A percentile compares a stretch with the other conserved stretches of the same genome.
phyloP scores from a whole-genome alignment of 208 protist genomes.

The Acanthamoeba royreba region DNA sequence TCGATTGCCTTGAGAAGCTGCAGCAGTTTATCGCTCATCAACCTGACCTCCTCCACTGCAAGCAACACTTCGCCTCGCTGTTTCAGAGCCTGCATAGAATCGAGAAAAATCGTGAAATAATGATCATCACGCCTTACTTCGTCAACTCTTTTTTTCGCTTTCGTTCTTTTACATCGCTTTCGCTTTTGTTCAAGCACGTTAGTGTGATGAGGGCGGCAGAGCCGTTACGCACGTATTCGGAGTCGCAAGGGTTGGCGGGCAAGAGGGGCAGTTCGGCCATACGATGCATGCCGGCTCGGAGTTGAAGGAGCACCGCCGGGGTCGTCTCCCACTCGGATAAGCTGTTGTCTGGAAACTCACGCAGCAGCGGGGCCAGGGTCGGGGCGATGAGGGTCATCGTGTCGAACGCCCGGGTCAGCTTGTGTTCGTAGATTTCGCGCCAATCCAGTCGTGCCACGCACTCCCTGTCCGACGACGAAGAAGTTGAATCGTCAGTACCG shows the following conservation, averaged over 20 bases:
- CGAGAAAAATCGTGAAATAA: not conserved
- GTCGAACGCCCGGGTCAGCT: not conserved
- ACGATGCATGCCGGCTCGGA: not conserved
- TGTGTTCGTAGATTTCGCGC: not conserved
- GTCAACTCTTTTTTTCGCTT: not conserved
- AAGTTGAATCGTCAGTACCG: not conserved
- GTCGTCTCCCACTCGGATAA: not conserved
- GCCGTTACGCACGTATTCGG: not conserved
- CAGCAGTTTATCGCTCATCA: not conserved
- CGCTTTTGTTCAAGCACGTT: not conserved
- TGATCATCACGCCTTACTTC: not conserved
- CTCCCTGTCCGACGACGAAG: not conserved
- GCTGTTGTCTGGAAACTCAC: not conserved
- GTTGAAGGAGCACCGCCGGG: not conserved
- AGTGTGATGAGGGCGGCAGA: not conserved
- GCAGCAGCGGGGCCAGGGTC: not conserved
- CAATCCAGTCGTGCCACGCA: not conserved
- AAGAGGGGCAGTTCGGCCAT: not conserved
- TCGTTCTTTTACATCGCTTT: not conserved
- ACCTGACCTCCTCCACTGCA: not conserved
- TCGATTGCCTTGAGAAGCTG: not conserved
- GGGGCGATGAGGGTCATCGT: not conserved
- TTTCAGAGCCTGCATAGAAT: not conserved
- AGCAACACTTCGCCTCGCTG: not conserved
- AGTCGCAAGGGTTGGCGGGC: not conserved